A percentile compares a stretch with the other conserved stretches of the same genome.
phyloP scores from a whole-genome alignment of 495 filamentous ascomycete genomes.

The Hypoxylon rickii region DNA sequence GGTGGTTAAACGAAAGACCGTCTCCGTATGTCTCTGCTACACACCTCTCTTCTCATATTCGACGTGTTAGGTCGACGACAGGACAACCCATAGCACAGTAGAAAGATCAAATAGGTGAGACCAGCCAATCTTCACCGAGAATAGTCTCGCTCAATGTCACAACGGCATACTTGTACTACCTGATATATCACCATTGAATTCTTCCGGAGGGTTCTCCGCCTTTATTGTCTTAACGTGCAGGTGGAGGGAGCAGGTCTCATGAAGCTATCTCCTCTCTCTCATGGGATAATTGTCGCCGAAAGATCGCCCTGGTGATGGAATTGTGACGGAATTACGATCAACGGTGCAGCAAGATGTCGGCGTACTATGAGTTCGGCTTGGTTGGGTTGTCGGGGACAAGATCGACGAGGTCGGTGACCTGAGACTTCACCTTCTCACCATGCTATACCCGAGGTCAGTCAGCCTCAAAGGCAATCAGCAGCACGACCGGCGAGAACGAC shows the following conservation, averaged over 20 bases:
- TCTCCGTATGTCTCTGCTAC: constrained; percentile 17
- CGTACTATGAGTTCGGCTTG: constrained; percentile 10
- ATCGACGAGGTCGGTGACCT: constrained; percentile 23
- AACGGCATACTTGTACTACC: constrained; percentile 26
- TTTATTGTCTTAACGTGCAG: constrained; percentile 10
- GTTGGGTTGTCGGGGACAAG: constrained; percentile 18
- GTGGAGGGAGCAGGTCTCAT: constrained; percentile 6
- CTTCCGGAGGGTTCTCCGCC: constrained; percentile 14
- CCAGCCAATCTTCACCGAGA: constrained; percentile 34
- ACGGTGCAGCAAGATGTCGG: constrained; percentile 11
- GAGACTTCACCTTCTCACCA: constrained; percentile 21
- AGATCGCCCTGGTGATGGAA: constrained; percentile 20
- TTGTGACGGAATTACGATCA: constrained; percentile 22
- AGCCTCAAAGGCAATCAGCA: constrained; percentile 26
- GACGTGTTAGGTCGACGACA: constrained; percentile 20
- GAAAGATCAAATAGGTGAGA: constrained; percentile 30
- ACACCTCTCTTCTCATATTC: constrained; percentile 18
- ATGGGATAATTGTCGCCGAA: constrained; percentile 15
- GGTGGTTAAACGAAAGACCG: constrained; percentile 16
- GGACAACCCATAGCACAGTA: constrained; percentile 3
- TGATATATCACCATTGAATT: constrained; percentile 27
- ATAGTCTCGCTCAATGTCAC: constrained; percentile 18
- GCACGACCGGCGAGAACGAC: not conserved
- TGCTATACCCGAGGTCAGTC: constrained; percentile 28
- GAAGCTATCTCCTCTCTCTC: constrained; percentile 1